Conservation (phyloP, 2,329 filamentous ascomycete species). For the Nannizziopsis barbatae region DNA sequence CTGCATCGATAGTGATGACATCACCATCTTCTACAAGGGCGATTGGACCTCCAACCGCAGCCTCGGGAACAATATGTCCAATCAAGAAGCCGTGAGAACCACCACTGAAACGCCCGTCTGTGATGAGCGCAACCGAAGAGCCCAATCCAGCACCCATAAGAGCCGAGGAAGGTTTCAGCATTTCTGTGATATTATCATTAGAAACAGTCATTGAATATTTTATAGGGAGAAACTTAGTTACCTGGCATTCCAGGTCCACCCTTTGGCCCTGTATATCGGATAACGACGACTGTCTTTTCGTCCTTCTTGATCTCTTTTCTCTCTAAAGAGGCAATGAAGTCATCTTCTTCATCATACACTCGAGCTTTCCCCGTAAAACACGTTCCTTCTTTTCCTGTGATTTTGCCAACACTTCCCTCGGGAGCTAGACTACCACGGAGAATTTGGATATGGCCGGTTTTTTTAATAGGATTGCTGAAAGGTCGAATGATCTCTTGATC, state of each 20-base stretch:
- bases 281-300: constrained; percentile 65
- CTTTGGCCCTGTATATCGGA: constrained; percentile 63
- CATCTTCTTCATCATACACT: constrained; percentile 59
- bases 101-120: constrained; percentile 70
- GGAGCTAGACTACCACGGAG: constrained; percentile 58
- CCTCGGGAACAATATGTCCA: constrained; percentile 67
- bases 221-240: constrained; percentile 7
- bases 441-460: constrained; percentile 62
- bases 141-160: constrained; percentile 65
- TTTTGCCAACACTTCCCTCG: constrained; percentile 61
- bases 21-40: constrained; percentile 73
- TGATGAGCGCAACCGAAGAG: constrained; percentile 59
- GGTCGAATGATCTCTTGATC: constrained; percentile 61
- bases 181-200: constrained; percentile 42
- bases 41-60: constrained; percentile 77
- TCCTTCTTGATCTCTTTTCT: constrained; percentile 59
- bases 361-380: constrained; percentile 57
- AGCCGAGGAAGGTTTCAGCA: constrained; percentile 59
- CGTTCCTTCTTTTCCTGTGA: constrained; percentile 63
- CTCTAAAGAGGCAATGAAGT: constrained; percentile 58
- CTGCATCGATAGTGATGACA: constrained; percentile 73
- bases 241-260: constrained; percentile 60
- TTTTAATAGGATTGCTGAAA: constrained; percentile 57
- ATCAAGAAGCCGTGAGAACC: constrained; percentile 41
- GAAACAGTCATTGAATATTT: too few relatives aligned